Evolutionary conservation across 441 rosid species (phyloP).

Genomic region (Croton setiger): DNA sequence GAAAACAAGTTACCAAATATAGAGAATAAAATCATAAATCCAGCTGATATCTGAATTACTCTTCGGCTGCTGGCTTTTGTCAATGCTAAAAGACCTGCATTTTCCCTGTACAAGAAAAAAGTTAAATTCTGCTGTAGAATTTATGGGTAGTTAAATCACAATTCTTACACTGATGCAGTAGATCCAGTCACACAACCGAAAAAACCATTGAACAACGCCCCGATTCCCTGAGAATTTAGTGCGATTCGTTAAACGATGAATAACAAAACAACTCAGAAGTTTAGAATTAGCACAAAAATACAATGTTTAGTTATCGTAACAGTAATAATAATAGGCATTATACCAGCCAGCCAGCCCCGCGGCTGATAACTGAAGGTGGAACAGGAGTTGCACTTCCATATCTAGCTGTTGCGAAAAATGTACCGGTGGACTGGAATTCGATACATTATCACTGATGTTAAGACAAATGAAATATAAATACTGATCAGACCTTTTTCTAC

Average conservation of each 20-base stretch:
- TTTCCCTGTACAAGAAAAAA: conserved; percentile 44
- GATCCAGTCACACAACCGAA: conserved; percentile 53
- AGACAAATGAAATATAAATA: background rate
- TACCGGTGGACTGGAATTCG: conserved; percentile 54
- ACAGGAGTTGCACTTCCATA: conserved; percentile 77
- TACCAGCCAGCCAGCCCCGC: conserved; percentile 87
- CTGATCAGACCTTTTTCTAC: background rate
- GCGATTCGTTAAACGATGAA: no score
- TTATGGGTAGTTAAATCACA: background rate
- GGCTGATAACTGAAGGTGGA: conserved; percentile 78
- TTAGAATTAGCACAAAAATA: background rate
- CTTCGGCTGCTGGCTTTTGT: conserved; percentile 76
- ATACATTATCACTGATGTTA: background rate
- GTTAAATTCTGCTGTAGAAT: background rate
- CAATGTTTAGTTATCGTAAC: background rate
- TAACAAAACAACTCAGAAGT: conserved; percentile 6
- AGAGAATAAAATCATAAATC: conserved; percentile 71
- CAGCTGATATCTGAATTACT: conserved; percentile 76
- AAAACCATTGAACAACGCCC: conserved; percentile 52
- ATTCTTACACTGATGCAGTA: conserved; percentile 51
- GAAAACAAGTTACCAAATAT: conserved; percentile 41
- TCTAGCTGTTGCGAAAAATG: conserved; percentile 65
- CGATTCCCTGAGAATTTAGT: conserved; percentile 53
- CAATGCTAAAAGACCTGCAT: conserved; percentile 73
- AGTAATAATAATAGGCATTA: background rate